phyloP scores from a whole-genome alignment of 495 filamentous ascomycete genomes.

The Penicillium canariense region DNA sequence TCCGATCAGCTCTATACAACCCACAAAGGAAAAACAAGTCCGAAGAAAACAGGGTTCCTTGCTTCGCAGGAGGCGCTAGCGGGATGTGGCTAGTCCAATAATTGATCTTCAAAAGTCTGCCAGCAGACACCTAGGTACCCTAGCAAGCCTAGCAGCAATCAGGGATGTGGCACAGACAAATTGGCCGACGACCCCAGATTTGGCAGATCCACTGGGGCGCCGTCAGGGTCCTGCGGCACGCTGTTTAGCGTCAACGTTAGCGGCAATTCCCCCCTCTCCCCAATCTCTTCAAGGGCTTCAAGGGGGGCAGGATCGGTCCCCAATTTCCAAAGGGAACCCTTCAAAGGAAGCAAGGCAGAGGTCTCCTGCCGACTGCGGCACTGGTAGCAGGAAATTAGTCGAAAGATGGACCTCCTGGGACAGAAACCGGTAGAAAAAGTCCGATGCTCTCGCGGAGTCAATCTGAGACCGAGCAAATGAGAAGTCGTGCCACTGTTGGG shows the following conservation, averaged over 20 bases:
- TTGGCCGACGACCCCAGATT: conserved; percentile 9
- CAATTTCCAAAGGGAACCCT: background rate
- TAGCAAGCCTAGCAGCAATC: too few relatives aligned
- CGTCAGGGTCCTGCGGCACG: conserved; percentile 1
- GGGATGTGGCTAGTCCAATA: background rate
- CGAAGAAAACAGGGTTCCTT: background rate
- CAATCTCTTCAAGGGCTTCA: background rate
- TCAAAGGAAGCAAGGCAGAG: conserved; percentile 1
- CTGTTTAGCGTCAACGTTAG: background rate
- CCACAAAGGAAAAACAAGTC: background rate
- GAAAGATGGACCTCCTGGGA: background rate
- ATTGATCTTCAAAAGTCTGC: background rate
- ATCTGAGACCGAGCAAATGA: conserved; percentile 31
- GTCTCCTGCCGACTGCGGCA: background rate
- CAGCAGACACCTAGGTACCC: too few relatives aligned
- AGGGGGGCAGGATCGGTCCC: background rate
- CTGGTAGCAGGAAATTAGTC: background rate
- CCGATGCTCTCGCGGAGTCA: background rate
- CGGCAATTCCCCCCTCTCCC: background rate
- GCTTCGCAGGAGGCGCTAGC: background rate
- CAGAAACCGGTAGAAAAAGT: conserved; percentile 3
- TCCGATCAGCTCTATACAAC: background rate
- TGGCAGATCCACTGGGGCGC: conserved; percentile 21
- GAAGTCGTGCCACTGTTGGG: conserved; percentile 7
- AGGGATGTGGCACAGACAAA: conserved; percentile 8